These are phyloP conservation scores for Cryptosporidium baileyi DNA, from an alignment of 169 alveolate species.

Conservation along the genomic window DNA sequence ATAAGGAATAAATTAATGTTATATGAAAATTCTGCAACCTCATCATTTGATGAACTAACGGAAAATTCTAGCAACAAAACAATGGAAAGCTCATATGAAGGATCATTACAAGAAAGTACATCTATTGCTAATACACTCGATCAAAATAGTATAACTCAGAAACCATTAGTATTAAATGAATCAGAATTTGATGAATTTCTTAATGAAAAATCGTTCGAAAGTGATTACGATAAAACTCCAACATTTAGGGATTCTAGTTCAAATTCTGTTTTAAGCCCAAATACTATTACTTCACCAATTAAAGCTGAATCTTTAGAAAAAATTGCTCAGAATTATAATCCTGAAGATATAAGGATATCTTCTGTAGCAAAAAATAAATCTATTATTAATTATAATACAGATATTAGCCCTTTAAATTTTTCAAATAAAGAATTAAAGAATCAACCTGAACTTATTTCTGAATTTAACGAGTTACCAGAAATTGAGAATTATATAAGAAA, in stretches of 20 bases:
- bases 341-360: background rate
- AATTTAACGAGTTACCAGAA: no score
- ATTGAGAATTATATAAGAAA: no score
- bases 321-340: background rate
- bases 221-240: conserved; percentile 51
- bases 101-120: background rate
- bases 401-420: no score
- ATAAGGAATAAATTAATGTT: background rate
- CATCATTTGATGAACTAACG: background rate
- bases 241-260: background rate
- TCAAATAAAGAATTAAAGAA: no score
- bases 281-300: no score
- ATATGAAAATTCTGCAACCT: no score
- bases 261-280: background rate
- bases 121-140: background rate
- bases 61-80: background rate
- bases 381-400: no score
- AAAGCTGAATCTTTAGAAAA: no score
- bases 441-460: no score
- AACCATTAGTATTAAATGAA: conserved; percentile 13
- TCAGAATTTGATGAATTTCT: conserved; percentile 46
- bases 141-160: background rate
- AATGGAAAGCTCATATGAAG: background rate
- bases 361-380: background rate
- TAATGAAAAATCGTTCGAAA: conserved; percentile 24